Conservation (phyloP, 2,329 filamentous ascomycete genomes). For the Hypoxylon sp. region DNA sequence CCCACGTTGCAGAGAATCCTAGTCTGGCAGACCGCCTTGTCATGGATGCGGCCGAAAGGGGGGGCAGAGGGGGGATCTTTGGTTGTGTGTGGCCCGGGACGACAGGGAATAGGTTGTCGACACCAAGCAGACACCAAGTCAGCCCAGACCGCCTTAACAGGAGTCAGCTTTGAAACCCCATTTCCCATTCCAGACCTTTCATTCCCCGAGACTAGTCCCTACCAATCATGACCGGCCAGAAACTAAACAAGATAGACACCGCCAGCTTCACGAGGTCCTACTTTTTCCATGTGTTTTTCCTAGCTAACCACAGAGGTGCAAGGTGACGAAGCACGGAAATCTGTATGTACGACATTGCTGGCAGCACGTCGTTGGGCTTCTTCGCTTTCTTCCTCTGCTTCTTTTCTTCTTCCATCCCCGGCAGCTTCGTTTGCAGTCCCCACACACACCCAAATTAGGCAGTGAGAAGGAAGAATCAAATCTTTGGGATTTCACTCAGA, state of each 20-base stretch:
- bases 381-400: slow-evolving; percentile 6
- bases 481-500: too few relatives aligned
- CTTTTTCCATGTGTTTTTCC: slow-evolving; percentile 5
- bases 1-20: slow-evolving; percentile 34
- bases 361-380: slow-evolving; percentile 30
- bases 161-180: slow-evolving; percentile 43
- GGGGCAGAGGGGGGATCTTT: too few relatives aligned
- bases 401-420: slow-evolving; percentile 23
- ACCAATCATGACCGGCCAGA: slow-evolving; percentile 28
- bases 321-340: slow-evolving; percentile 17
- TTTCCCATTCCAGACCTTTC: slow-evolving; percentile 8
- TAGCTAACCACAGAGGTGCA: slow-evolving; percentile 20
- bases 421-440: slow-evolving; percentile 25
- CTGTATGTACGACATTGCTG: slow-evolving; percentile 34
- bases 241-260: slow-evolving; percentile 24
- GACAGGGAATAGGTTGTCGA: slow-evolving; percentile 29
- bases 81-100: slow-evolving; percentile 33
- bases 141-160: slow-evolving; percentile 46
- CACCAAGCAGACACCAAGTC: slow-evolving; percentile 44
- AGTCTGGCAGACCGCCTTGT: slow-evolving; percentile 46
- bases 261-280: slow-evolving; percentile 12
- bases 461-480: slow-evolving; percentile 16
- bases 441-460: slow-evolving; percentile 21
- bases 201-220: slow-evolving; percentile 28
- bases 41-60: slow-evolving; percentile 37